phyloP scores from a whole-genome alignment of 345 rosid species.

The Arabis hirsuta region DNA sequence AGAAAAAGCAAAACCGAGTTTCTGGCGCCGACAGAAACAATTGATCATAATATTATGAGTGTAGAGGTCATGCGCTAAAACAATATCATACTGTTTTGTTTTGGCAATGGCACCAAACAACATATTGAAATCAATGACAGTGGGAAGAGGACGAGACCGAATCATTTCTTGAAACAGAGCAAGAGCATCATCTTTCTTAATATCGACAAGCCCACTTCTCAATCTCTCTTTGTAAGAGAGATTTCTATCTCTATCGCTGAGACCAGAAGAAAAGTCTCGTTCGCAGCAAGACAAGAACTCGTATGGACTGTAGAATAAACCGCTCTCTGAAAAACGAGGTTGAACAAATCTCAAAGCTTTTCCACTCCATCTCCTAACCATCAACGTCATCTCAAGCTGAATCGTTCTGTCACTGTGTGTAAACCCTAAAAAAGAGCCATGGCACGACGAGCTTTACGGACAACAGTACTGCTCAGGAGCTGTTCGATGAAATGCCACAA shows the following conservation, averaged over 20 bases:
- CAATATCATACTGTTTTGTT: background rate
- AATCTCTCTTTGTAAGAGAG: background rate
- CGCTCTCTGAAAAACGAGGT: background rate
- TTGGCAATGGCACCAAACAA: background rate
- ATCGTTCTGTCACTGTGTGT: background rate
- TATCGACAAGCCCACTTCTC: background rate
- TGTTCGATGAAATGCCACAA: background rate
- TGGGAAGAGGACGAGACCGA: background rate
- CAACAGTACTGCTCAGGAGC: background rate
- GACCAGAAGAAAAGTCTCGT: background rate
- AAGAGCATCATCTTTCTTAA: background rate
- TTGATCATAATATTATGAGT: background rate
- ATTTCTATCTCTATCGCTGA: background rate
- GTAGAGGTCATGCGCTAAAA: background rate
- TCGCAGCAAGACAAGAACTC: background rate
- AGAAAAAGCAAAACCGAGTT: background rate
- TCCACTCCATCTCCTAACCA: too few relatives aligned
- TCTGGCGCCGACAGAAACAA: background rate
- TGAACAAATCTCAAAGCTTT: conserved; percentile 20
- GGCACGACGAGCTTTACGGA: too few relatives aligned
- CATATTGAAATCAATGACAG: background rate
- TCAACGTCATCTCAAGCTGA: background rate
- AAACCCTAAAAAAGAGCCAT: background rate
- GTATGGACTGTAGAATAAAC: background rate
- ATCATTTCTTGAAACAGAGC: background rate